Evolutionary conservation across 139 green algal species (phyloP).

Genomic region (Haematococcus lacustris): DNA sequence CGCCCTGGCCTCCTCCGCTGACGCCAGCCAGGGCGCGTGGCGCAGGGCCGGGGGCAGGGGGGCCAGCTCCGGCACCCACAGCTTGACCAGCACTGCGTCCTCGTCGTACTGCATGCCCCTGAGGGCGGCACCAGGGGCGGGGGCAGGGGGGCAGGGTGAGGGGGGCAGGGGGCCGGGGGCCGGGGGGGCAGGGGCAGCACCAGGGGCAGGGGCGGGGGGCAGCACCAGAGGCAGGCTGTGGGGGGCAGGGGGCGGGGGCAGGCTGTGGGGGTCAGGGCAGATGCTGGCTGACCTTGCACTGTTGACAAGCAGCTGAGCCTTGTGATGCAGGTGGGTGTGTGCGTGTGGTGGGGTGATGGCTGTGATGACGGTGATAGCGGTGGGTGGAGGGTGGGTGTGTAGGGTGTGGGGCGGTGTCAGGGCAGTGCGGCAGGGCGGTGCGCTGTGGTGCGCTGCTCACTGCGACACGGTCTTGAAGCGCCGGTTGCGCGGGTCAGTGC

Average conservation of each 20-base stretch:
- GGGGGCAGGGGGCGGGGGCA: too few species aligned
- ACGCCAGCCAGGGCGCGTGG: constrained; percentile 29
- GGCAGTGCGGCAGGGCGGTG: not conserved
- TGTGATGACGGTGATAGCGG: too few species aligned
- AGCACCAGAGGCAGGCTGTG: too few species aligned
- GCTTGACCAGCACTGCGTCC: constrained; percentile 20
- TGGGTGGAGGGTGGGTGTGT: too few species aligned
- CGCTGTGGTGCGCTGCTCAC: not conserved
- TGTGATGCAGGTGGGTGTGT: too few species aligned
- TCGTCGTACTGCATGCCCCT: constrained; percentile 48
- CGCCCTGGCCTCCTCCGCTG: not conserved
- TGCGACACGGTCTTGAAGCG: constrained; percentile 52
- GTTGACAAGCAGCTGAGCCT: too few species aligned
- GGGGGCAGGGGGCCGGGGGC: too few species aligned
- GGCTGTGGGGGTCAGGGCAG: too few species aligned
- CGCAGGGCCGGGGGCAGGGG: constrained; percentile 15
- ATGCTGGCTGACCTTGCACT: too few species aligned
- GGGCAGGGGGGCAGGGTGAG: not conserved
- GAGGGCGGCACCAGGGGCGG: not conserved
- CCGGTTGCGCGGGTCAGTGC: constrained; percentile 41
- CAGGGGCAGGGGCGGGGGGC: too few species aligned
- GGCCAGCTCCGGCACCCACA: constrained; percentile 48
- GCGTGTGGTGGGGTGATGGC: too few species aligned
- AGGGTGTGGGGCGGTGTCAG: not conserved
- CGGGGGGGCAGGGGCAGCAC: too few species aligned